Conservation (phyloP, 495 filamentous ascomycete genomes). For the Hyphodiscus hymeniophilus region DNA sequence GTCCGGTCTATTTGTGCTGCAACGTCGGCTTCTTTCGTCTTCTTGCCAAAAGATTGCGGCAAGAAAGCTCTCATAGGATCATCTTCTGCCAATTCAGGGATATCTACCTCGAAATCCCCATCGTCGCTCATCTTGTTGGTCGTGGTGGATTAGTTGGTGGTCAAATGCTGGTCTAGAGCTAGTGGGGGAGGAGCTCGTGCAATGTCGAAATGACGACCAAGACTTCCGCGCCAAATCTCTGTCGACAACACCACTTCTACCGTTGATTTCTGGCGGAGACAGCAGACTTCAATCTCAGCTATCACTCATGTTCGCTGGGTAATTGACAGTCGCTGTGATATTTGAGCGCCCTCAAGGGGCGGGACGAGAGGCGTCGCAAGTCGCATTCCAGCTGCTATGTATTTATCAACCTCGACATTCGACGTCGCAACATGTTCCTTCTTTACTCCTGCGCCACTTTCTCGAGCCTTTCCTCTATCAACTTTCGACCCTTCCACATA, state of each 20-base stretch:
- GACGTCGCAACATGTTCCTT: constrained; percentile 2
- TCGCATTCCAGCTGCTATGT: no score
- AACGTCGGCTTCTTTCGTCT: constrained; percentile 61
- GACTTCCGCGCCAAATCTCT: neutral
- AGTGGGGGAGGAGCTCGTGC: neutral
- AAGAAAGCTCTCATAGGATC: constrained; percentile 78
- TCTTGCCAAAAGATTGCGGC: constrained; percentile 81
- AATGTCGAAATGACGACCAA: neutral
- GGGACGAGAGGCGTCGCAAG: constrained; percentile 7
- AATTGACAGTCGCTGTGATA: neutral
- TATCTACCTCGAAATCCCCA: constrained; percentile 52
- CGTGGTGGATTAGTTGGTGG: neutral
- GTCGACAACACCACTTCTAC: neutral
- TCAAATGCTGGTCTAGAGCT: neutral
- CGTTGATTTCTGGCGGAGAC: neutral
- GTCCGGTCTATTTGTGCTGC: constrained; percentile 71
- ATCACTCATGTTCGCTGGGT: constrained; percentile 4
- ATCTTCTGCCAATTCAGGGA: constrained; percentile 42
- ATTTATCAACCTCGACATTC: constrained; percentile 9
- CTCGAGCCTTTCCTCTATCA: neutral
- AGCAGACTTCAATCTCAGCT: neutral
- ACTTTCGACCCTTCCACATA: neutral
- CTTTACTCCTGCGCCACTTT: neutral
- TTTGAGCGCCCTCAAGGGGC: constrained; percentile 7
- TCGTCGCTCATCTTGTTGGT: constrained; percentile 41